phyloP scores from a whole-genome alignment of 2,329 filamentous ascomycete genomes.

The Beauveria sp. region DNA sequence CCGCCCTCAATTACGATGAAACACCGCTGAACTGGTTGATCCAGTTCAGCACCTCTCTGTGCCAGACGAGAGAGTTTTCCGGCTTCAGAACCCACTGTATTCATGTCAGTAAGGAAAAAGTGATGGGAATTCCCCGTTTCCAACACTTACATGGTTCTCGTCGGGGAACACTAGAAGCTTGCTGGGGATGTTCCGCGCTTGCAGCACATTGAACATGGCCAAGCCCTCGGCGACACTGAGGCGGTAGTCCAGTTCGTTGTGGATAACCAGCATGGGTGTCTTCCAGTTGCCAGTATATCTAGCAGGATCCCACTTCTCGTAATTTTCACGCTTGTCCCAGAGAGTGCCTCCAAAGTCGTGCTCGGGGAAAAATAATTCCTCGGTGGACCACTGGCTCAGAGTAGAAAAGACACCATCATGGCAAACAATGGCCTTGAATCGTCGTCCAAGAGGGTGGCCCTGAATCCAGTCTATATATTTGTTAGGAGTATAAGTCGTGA shows the following conservation, averaged over 20 bases:
- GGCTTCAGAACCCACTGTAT: slow-evolving; percentile 77
- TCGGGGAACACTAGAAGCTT: slow-evolving; percentile 74
- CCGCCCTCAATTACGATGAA: slow-evolving; percentile 12
- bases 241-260: slow-evolving; percentile 85
- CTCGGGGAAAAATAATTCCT: slow-evolving; percentile 64
- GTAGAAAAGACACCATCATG: slow-evolving; percentile 82
- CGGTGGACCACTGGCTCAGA: slow-evolving; percentile 54
- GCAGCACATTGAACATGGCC: slow-evolving; percentile 78
- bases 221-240: slow-evolving; percentile 79
- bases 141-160: slow-evolving; percentile 49
- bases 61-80: slow-evolving; percentile 88
- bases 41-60: slow-evolving; percentile 76
- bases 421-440: slow-evolving; percentile 81
- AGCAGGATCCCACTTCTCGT: slow-evolving; percentile 64
- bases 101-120: not conserved
- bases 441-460: slow-evolving; percentile 71
- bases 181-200: slow-evolving; percentile 66
- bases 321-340: slow-evolving; percentile 55
- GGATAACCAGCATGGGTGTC: slow-evolving; percentile 81
- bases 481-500: not conserved
- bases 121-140: not conserved
- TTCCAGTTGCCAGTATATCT: slow-evolving; percentile 61
- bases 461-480: slow-evolving; percentile 70
- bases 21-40: slow-evolving; percentile 56
- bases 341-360: slow-evolving; percentile 59